Conservation (phyloP, 1,139 yeast species). For the Hemisphaericaspora subhashii region DNA sequence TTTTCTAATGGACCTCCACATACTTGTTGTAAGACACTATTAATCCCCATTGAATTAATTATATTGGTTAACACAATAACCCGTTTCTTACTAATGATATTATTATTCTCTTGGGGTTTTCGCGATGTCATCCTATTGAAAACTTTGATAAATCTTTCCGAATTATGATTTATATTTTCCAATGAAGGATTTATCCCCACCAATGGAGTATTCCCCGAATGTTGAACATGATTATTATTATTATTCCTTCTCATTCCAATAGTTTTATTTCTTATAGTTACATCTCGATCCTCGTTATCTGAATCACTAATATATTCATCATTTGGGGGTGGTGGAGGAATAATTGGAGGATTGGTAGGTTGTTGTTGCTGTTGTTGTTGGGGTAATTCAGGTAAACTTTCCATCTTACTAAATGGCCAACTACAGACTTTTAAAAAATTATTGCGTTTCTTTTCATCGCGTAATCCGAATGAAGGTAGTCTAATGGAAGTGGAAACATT, state of each 20-base stretch:
- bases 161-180: constrained; percentile 15
- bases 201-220: constrained; percentile 6
- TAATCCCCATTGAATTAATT: constrained; percentile 36
- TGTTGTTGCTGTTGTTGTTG: no score
- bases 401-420: constrained; percentile 15
- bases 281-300: constrained; percentile 7
- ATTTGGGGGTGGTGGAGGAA: background rate
- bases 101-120: constrained; percentile 3
- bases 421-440: constrained; percentile 15
- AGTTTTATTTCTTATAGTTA: constrained; percentile 1
- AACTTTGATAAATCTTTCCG: constrained; percentile 10
- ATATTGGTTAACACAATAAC: constrained; percentile 21
- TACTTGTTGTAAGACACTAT: constrained; percentile 55
- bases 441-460: constrained; percentile 8
- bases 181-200: constrained; percentile 15
- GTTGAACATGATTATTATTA: no score
- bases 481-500: constrained; percentile 7
- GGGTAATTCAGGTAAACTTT: constrained; percentile 5
- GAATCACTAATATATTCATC: constrained; percentile 5
- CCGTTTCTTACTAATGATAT: constrained; percentile 8
- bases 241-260: constrained; percentile 2
- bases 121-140: constrained; percentile 7
- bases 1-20: constrained; percentile 77
- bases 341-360: no score
- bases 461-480: constrained; percentile 7